Evolutionary conservation across 257 asterid species (phyloP), one percentile per base, ranked within the genome.

Genomic region (Salvia hispanica): DNA sequence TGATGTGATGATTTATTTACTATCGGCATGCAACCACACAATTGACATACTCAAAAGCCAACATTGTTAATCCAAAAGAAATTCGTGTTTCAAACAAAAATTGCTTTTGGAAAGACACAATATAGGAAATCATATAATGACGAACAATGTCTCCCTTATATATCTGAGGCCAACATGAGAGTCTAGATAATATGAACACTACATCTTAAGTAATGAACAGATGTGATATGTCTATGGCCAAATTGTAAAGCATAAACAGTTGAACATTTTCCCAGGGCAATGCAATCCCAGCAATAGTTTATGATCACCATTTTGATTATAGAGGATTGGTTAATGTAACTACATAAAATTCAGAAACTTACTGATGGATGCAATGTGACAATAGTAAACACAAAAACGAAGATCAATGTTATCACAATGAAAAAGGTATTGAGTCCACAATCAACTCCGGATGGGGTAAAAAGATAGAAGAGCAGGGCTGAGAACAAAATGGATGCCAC

Each of bases 341-440:
- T 55, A 62, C 54, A 18, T 51, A 47, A 66, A 73, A 61, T 57
- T 34, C 40, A 62, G 63, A 74, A 54, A 79, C 96, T 81, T 74
- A 92, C 98, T 9, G 96, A 48, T 48, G 98, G 98, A 68, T 92
- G 98, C 77, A 92, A 75, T 7, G 98, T 87, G 73, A 78, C 84
- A 18, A 92, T 66, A 43, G 96, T 91, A 80, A 92, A 89, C 77
- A 77, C 77, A 50, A 92, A 83, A 43, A 83, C 87, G 3, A 82
- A 74, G 67, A 89, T 85, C 77, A 89, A 74, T 12, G 95, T 82
- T 82, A 87, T 83, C 81, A 78, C 85, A 4, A 92, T 85, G 76
- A 89, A 92, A 85, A 89, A 89, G 9, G 96, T 89, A 84, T 92
- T 92, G 40, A 87, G 83, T 70, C 98, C 98, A 66, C 98, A 92